Percentiles rank a stretch among this genome's conserved stretches.
These are phyloP conservation scores for Acanthamoeba royreba DNA, from an alignment of 208 protist genomes.

Conservation along the genomic window DNA sequence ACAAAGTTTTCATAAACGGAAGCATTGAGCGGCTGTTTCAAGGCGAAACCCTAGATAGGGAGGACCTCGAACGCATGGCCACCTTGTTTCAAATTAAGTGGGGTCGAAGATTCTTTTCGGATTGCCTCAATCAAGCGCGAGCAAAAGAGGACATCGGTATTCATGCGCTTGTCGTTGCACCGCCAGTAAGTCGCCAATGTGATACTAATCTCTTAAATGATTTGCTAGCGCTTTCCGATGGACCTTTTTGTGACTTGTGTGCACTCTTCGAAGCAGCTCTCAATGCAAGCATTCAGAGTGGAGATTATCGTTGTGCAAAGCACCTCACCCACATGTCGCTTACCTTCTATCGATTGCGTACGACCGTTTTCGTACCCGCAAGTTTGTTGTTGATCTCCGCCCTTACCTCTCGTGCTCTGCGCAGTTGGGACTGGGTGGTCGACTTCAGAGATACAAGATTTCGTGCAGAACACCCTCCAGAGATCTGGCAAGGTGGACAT, in stretches of 20 bases:
- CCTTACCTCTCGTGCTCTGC: no score
- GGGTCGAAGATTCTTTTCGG: background rate
- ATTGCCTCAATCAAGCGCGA: background rate
- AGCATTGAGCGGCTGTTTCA: background rate
- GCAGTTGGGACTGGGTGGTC: constrained; percentile 18
- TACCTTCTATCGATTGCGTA: constrained; percentile 9
- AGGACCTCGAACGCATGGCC: background rate
- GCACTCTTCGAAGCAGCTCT: background rate
- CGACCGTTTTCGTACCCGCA: no score
- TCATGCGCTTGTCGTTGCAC: background rate
- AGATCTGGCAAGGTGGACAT: background rate
- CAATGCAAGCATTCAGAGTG: background rate
- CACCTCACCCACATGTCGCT: background rate
- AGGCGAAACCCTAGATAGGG: background rate
- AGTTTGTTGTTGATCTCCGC: no score
- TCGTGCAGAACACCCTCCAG: background rate
- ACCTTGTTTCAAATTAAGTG: background rate
- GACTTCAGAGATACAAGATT: background rate
- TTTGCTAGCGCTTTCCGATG: background rate
- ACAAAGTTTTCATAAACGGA: background rate
- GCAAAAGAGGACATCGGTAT: background rate
- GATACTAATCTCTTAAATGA: background rate
- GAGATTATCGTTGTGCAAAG: background rate
- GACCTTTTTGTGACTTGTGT: background rate
- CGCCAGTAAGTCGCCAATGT: background rate